Evolutionary conservation across 1,284 basidiomycete species (phyloP), one percentile per base, ranked within the genome.

Genomic region (Megacollybia platyphylla): DNA sequence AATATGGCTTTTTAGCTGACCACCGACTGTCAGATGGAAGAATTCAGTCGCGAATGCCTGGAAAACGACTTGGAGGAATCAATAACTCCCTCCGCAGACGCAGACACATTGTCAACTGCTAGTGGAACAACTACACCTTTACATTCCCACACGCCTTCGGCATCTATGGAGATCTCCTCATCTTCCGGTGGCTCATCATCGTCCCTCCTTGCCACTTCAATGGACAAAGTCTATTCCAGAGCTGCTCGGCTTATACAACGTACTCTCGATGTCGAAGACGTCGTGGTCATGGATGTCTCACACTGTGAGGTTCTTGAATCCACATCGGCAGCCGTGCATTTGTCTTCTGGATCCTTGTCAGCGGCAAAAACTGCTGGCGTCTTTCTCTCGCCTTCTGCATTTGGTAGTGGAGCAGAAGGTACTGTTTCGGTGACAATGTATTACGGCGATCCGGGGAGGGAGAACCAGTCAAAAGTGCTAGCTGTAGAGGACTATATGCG

Each of bases 11-110:
- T 17, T 10, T 41, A 31, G 47, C 17, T 28, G 41, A 17, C 44
- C 48, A 39, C 8, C 7, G 13, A 26, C 44, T 3, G 41, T 10
- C 48, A 86, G 71, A 96, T 96, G 87, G 92, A 96, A 59, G 77
- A 87, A 51, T 97, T 97, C 56, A 93, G 88, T 40, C 79, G 92
- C 39, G 90, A 97, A 60, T 94, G 91, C 54, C 71, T 97, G 34
- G 92, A 96, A 58, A 87, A 93, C 52, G 90, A 96, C 55, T 78
- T 71, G 44, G 72, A 80, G 46, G 44, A 45, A 8, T 10, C n/a
- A 35, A 43, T 40, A 18, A 42, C 38, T 7, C 39, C 24, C 15
- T 15, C 36, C 11, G 27, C 28, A 36, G 18, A n/a, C 3, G 31
- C 31, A n/a, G 20, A 29, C 27, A 38, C 38, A 37, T 38, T 26